phyloP scores from a whole-genome alignment of 1,284 basidiomycete genomes.

The Exobasidium cylindrosporum region DNA sequence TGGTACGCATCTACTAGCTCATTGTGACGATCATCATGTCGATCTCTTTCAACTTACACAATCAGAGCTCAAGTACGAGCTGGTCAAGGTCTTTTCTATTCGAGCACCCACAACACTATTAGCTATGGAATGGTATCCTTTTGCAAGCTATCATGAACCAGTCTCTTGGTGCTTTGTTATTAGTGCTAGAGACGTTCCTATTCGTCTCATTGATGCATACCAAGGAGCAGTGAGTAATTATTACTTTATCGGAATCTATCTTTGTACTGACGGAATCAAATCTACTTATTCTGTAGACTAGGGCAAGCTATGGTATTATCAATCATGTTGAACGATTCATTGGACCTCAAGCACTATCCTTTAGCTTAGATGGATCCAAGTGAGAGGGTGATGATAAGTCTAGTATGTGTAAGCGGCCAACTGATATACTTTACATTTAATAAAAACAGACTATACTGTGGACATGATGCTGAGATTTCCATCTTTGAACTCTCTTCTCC shows the following conservation, averaged over 20 bases:
- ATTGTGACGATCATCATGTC: slow-evolving; percentile 30
- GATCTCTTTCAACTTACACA: slow-evolving; percentile 20
- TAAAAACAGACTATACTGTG: slow-evolving; percentile 35
- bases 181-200: slow-evolving; percentile 31
- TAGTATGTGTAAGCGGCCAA: too few species aligned
- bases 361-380: slow-evolving; percentile 32
- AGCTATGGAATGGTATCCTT: slow-evolving; percentile 38
- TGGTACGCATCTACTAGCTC: slow-evolving; percentile 29
- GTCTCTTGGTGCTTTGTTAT: slow-evolving; percentile 38
- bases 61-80: neutral
- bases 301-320: slow-evolving; percentile 41
- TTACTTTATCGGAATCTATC: neutral
- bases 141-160: slow-evolving; percentile 16
- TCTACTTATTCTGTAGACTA: slow-evolving; percentile 10
- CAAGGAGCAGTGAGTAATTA: slow-evolving; percentile 17
- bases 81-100: neutral
- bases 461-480: slow-evolving; percentile 22
- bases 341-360: slow-evolving; percentile 33
- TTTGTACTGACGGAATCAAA: slow-evolving; percentile 5
- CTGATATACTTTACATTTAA: too few species aligned
- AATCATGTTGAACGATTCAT: slow-evolving; percentile 43
- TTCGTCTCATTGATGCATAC: slow-evolving; percentile 27
- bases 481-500: slow-evolving; percentile 29
- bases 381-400: too few species aligned
- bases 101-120: slow-evolving; percentile 31